Base-by-base conservation (phyloP, 306 rosid genomes). In the Dryas alaskensis region DNA sequence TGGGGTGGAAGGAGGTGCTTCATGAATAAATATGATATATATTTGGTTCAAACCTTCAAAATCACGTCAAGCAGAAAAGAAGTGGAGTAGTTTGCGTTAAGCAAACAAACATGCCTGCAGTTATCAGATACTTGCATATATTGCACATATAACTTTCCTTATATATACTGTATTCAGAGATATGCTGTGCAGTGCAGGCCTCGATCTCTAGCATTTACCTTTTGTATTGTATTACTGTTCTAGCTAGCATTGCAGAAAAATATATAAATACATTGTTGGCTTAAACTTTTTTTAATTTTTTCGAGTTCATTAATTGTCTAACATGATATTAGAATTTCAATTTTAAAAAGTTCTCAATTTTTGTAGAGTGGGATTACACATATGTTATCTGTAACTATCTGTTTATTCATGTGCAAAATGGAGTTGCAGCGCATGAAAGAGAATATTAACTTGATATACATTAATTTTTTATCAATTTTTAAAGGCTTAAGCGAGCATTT, bases 1-100 rank as follows among this genome's bases (percentile, higher is more conserved):
- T 57, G 51, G 39, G 62, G 58, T 55, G 46, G 51, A 52, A 65
- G 69, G 39, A 10, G 52, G 53, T n/a, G 69, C 53, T 8, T 60
- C 37, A 2, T 31, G 37, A 10, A 42, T 40, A 6, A 27, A 65
- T 65, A 43, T 65, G n/a, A 19, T 22, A 58, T 47, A 9, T 10
- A 64, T 59, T 78, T 77, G 79, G 86, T 76, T 79, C 48, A 88
- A 78, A 81, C 96, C 96, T 88, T 92, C 76, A 80, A 88, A 87
- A 92, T 86, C 82, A 92, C 87, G 83, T 86, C 87, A 87, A 81
- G 71, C 25, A 81, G 76, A 25, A 45, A 54, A 46, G 25, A 61
- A 65, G 43, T 58, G 57, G 76, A 62, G 79, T 83, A 75, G 89
- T 72, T 90, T 90, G 97, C 98, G 97, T 93, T 92, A 93, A 93